phyloP scores from a whole-genome alignment of 2,329 filamentous ascomycete species.

The Penicillium aurantiogriseum region DNA sequence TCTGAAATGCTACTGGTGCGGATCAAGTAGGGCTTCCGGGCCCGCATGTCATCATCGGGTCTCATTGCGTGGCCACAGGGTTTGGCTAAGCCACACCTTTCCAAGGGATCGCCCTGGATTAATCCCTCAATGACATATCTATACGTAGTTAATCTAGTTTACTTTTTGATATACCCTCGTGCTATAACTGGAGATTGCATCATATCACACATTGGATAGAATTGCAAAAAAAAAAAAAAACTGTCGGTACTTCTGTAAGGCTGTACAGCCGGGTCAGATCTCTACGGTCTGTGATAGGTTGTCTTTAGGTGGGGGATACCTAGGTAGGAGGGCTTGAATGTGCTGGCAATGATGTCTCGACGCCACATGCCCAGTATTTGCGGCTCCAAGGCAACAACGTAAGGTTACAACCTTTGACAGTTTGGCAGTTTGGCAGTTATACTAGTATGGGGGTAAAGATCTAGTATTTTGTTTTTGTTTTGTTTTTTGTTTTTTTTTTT shows the following conservation, averaged over 20 bases:
- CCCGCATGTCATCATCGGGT: conserved; percentile 3
- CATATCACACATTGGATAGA: background rate
- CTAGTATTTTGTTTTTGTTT: background rate
- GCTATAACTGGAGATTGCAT: background rate
- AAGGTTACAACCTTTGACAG: background rate
- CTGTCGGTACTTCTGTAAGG: background rate
- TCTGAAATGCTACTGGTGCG: background rate
- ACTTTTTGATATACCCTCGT: background rate
- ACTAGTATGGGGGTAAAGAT: background rate
- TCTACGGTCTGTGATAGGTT: background rate
- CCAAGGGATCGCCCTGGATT: background rate
- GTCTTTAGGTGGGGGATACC: background rate
- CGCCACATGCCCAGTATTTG: conserved; percentile 4
- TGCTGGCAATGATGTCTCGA: conserved; percentile 20
- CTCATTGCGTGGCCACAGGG: background rate
- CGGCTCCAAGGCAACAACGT: conserved; percentile 23
- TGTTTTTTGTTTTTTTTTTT: background rate
- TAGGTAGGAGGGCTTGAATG: background rate
- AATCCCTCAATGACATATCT: conserved; percentile 4
- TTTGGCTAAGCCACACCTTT: conserved; percentile 6
- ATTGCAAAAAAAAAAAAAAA: background rate
- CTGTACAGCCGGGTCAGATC: background rate
- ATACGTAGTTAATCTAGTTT: background rate
- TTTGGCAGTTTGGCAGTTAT: background rate
- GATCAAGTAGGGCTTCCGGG: background rate